phyloP scores from a whole-genome alignment of 2,329 filamentous ascomycete genomes.

The Dryadomyces sulphureus region DNA sequence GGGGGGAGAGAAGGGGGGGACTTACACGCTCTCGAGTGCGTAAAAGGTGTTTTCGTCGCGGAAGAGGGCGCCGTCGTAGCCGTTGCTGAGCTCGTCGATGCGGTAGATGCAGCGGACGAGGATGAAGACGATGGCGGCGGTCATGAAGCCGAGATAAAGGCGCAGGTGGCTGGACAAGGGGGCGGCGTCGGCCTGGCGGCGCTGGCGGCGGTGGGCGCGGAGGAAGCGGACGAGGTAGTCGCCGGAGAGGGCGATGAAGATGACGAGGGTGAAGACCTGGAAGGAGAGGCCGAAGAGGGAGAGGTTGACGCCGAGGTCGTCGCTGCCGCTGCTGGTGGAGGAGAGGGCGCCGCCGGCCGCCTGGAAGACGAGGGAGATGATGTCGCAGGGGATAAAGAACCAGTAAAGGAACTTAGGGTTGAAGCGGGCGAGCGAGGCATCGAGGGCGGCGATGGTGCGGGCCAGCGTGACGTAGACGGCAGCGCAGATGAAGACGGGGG shows the following conservation, averaged over 20 bases:
- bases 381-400: conserved; percentile 36
- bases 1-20: background rate
- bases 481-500: conserved; percentile 42
- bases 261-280: conserved; percentile 38
- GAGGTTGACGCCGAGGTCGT: conserved; percentile 30
- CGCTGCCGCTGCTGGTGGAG: conserved; percentile 26
- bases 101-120: conserved; percentile 41
- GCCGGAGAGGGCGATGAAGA: conserved; percentile 32
- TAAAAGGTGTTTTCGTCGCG: conserved; percentile 36
- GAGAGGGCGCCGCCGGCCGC: conserved; percentile 39
- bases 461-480: conserved; percentile 46
- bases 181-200: background rate
- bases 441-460: conserved; percentile 21
- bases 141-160: conserved; percentile 35
- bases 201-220: conserved; percentile 3
- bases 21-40: conserved; percentile 33
- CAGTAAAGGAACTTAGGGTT: conserved; percentile 25
- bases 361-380: conserved; percentile 39
- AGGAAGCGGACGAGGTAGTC: conserved; percentile 31
- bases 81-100: conserved; percentile 48
- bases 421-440: conserved; percentile 24
- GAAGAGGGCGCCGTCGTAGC: conserved; percentile 42
- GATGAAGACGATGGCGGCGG: conserved; percentile 40
- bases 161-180: conserved; percentile 1
- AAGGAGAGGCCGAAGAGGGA: conserved; percentile 41